Percentiles rank a stretch among this genome's conserved stretches.
These are phyloP conservation scores for Begonia fuchsioides DNA, from an alignment of 306 rosid genomes.

Conservation along the genomic window DNA sequence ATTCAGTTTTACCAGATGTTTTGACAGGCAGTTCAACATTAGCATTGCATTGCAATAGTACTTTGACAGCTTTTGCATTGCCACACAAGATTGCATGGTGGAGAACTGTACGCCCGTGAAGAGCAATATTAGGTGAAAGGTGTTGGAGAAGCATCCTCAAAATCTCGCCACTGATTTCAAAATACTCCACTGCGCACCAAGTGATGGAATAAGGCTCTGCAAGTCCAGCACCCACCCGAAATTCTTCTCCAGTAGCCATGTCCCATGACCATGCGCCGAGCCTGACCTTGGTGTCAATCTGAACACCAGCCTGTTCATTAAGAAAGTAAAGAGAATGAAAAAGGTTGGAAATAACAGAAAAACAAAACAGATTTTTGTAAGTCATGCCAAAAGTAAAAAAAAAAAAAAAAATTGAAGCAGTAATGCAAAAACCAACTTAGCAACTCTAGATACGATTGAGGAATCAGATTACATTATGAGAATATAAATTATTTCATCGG, in stretches of 20 bases:
- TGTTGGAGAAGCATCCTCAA: conserved; percentile 50
- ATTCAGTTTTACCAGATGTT: conserved; percentile 38
- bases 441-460: not conserved
- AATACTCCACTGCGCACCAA: conserved; percentile 96
- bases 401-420: not conserved
- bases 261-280: conserved; percentile 99
- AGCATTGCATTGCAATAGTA: conserved; percentile 49
- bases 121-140: conserved; percentile 21
- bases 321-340: conserved; percentile 10
- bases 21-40: conserved; percentile 42
- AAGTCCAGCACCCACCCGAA: conserved; percentile 90
- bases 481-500: conserved; percentile 6
- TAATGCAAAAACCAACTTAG: not conserved
- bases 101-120: conserved; percentile 63
- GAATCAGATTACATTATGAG: not conserved
- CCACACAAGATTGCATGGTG: conserved; percentile 87
- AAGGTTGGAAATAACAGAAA: not conserved
- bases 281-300: conserved; percentile 33
- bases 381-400: not conserved
- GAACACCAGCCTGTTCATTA: conserved; percentile 46
- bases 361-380: not conserved
- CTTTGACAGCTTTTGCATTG: conserved; percentile 42
- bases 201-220: conserved; percentile 72
- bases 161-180: conserved; percentile 70
- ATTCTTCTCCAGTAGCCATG: conserved; percentile 64